phyloP scores from a whole-genome alignment of 495 filamentous ascomycete genomes.

The Penicillium crystallinum region DNA sequence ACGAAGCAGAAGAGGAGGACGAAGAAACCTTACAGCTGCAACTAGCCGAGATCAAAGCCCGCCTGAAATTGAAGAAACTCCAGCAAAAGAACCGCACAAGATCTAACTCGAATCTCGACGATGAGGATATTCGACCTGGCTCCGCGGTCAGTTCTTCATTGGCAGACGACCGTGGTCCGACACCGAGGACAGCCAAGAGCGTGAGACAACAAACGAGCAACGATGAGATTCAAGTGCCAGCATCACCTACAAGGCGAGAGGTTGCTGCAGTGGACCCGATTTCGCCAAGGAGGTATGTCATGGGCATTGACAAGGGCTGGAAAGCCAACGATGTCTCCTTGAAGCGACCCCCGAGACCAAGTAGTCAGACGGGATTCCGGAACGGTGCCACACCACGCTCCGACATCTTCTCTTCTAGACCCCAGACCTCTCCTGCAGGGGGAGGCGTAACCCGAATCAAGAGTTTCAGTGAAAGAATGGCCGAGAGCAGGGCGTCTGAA shows the following conservation, averaged over 20 bases:
- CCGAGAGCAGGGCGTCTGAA: conserved; percentile 53
- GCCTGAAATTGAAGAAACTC: conserved; percentile 82
- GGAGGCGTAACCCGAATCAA: conserved; percentile 45
- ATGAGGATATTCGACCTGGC: conserved; percentile 19
- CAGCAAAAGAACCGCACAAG: conserved; percentile 50
- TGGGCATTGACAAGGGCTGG: conserved; percentile 88
- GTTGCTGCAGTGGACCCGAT: conserved; percentile 47
- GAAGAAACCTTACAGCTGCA: conserved; percentile 83
- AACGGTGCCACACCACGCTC: conserved; percentile 23
- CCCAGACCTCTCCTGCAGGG: conserved; percentile 25
- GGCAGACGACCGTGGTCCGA: conserved; percentile 11
- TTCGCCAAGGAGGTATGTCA: conserved; percentile 71
- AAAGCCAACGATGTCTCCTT: conserved; percentile 80
- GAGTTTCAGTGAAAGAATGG: conserved; percentile 84
- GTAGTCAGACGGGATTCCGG: conserved; percentile 30
- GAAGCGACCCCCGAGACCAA: conserved; percentile 58
- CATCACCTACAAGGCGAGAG: conserved; percentile 64
- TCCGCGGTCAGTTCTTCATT: conserved; percentile 26
- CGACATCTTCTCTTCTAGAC: conserved; percentile 17
- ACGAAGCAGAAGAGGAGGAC: conserved; percentile 62
- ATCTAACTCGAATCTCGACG: conserved; percentile 23
- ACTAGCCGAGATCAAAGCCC: conserved; percentile 78
- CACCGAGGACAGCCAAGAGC: conserved; percentile 22
- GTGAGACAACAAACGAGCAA: conserved; percentile 12
- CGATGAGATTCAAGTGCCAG: conserved; percentile 65